A percentile compares a stretch with the other conserved stretches of the same genome.
phyloP scores from a whole-genome alignment of 495 filamentous ascomycete species.

The Chaetomium cochliodes region DNA sequence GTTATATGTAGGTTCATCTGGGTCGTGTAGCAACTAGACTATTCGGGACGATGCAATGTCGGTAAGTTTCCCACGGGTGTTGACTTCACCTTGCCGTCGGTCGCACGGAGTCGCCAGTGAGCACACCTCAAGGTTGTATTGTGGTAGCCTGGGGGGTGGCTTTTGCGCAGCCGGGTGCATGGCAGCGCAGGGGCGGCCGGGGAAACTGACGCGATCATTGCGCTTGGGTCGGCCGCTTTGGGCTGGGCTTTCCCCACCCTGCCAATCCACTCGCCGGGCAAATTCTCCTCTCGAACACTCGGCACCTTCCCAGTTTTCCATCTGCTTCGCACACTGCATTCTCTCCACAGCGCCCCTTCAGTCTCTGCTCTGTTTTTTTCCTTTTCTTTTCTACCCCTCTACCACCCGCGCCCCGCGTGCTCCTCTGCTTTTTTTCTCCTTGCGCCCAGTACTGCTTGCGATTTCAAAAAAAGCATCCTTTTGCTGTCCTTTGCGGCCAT shows the following conservation, averaged over 20 bases:
- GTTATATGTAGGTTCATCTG: background rate
- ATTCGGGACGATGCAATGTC: background rate
- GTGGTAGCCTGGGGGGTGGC: background rate
- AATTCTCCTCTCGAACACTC: conserved; percentile 28
- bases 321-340: conserved; percentile 11
- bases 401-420: conserved; percentile 17
- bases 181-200: conserved; percentile 8
- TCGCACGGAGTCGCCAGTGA: conserved; percentile 8
- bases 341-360: conserved; percentile 27
- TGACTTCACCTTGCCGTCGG: background rate
- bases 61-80: background rate
- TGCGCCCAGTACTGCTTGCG: conserved; percentile 18
- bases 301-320: conserved; percentile 27
- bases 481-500: conserved; percentile 30
- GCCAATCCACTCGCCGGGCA: conserved; percentile 29
- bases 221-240: conserved; percentile 27
- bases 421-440: conserved; percentile 22
- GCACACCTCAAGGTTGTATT: too few species aligned
- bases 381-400: conserved; percentile 25
- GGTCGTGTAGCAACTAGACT: background rate
- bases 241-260: conserved; percentile 34
- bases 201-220: conserved; percentile 25
- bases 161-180: background rate
- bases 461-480: conserved; percentile 31
- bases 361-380: conserved; percentile 26